Conservation (phyloP, 257 asterid species). For the Solanum bukasovii region DNA sequence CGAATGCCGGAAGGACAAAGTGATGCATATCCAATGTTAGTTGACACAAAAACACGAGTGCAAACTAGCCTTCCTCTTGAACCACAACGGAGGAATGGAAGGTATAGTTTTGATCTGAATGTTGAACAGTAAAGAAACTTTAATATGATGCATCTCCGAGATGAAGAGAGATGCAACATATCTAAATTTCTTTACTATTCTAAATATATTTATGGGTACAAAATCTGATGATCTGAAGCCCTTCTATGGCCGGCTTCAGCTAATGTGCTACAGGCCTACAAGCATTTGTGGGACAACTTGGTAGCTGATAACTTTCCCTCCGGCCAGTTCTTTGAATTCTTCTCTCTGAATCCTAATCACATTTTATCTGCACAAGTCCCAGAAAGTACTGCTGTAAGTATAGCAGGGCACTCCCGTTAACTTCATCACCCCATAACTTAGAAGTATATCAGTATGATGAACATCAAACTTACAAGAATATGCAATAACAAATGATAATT, state of each 20-base stretch:
- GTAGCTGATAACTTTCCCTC: slow-evolving; percentile 48
- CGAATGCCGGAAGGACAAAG: slow-evolving; percentile 46
- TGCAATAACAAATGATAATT: neutral
- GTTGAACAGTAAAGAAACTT: neutral
- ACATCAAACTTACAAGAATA: neutral
- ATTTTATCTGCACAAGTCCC: slow-evolving; percentile 52
- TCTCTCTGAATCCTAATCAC: slow-evolving; percentile 54
- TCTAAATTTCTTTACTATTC: neutral
- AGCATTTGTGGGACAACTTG: slow-evolving; percentile 77
- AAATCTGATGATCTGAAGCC: neutral
- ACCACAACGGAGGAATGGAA: slow-evolving; percentile 78
- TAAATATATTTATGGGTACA: neutral
- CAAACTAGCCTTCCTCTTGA: slow-evolving; percentile 32
- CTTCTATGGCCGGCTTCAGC: slow-evolving; percentile 56
- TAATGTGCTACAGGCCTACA: slow-evolving; percentile 61
- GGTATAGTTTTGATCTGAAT: slow-evolving; percentile 28
- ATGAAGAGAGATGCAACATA: neutral
- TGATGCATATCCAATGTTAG: slow-evolving; percentile 42
- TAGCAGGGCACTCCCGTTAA: neutral
- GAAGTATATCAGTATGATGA: neutral
- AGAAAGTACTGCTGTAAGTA: slow-evolving; percentile 32
- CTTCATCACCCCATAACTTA: neutral
- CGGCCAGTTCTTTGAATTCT: slow-evolving; percentile 53
- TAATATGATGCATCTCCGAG: neutral
- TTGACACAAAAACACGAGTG: slow-evolving; percentile 82